Evolutionary conservation across 176 grass and related monocot species (phyloP).

Genomic region (Carex scoparia): DNA sequence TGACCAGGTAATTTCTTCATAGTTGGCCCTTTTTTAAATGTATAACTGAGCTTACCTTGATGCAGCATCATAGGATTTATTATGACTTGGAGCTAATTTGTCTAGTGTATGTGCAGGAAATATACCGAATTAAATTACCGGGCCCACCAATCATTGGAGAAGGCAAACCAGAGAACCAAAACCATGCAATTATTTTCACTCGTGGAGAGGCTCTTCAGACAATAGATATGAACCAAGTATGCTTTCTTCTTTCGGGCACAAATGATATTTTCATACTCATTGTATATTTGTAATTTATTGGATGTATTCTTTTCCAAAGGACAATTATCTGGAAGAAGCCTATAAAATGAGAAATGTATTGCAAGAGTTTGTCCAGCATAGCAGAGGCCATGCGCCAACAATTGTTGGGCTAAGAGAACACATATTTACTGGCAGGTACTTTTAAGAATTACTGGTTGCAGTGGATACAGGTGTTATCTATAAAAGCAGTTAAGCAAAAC

Average conservation of each 20-base stretch:
- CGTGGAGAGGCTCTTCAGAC: slow-evolving; percentile 92
- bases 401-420: slow-evolving; percentile 93
- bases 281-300: slow-evolving; percentile 13
- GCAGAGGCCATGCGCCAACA: slow-evolving; percentile 57
- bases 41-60: not conserved
- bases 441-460: slow-evolving; percentile 1
- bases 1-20: slow-evolving; percentile 66
- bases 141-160: slow-evolving; percentile 82
- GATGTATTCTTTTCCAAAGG: slow-evolving; percentile 39
- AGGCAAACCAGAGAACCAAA: slow-evolving; percentile 98
- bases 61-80: not conserved
- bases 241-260: not conserved
- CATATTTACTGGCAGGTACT: slow-evolving; percentile 87
- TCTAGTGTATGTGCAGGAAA: slow-evolving; percentile 52
- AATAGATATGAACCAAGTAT: slow-evolving; percentile 98
- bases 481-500: not conserved
- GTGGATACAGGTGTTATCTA: not conserved
- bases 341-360: slow-evolving; percentile 98
- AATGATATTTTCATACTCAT: not conserved
- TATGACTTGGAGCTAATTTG: slow-evolving; percentile 7
- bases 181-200: slow-evolving; percentile 97
- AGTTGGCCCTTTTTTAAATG: slow-evolving; percentile 8
- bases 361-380: slow-evolving; percentile 77
- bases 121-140: slow-evolving; percentile 89
- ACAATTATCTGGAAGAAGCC: slow-evolving; percentile 97